Evolutionary conservation across 768 basidiomycete species (phyloP), one percentile per base, ranked within the genome.

Genomic region (Xerocomellus chrysenteron): DNA sequence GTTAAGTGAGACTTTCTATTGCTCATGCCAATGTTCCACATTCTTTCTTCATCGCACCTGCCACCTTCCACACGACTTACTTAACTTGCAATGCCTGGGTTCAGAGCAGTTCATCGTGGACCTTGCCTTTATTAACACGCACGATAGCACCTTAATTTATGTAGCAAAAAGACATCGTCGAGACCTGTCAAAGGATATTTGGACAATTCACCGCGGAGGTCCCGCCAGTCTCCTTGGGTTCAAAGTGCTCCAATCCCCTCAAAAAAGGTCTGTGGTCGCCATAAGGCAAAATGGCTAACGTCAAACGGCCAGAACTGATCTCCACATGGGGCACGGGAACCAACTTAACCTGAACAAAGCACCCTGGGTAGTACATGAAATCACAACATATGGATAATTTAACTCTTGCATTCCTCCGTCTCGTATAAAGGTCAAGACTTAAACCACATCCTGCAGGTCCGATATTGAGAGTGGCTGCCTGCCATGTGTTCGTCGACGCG

Each of bases 401-500:
- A 59, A 41, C 19, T 44, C 40, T 48, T 19, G 28, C 49, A 40
- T 44, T 32, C 35, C 43, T 36, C 12, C 17, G 3, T 52, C 28
- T 42, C 17, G 28, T 44, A 8, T 21, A 43, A 26, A 39, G 30
- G 21, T n/a, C 28, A 13, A 19, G 19, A 24, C 19, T 47, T 48
- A 73, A n/a, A 62, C 60, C 6, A 67, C 64, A 43, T 70, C 63
- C 43, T 59, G 71, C 26, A 72, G 35, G 47, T 72, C 70, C 40
- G 71, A 71, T 60, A 71, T 62, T 5, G 71, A 72, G 46, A 67
- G 51, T 8, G 55, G 59, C 37, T 72, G 72, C 24, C 66, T 71
- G n/a, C 59, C 62, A 44, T 74, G 68, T 24, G 62, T 58, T 51
- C 70, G 65, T 35, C 71, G 65, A 42, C 64, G 70, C 7, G 61